Conservation (phyloP, 768 basidiomycete genomes). For the Boletus bicolor region DNA sequence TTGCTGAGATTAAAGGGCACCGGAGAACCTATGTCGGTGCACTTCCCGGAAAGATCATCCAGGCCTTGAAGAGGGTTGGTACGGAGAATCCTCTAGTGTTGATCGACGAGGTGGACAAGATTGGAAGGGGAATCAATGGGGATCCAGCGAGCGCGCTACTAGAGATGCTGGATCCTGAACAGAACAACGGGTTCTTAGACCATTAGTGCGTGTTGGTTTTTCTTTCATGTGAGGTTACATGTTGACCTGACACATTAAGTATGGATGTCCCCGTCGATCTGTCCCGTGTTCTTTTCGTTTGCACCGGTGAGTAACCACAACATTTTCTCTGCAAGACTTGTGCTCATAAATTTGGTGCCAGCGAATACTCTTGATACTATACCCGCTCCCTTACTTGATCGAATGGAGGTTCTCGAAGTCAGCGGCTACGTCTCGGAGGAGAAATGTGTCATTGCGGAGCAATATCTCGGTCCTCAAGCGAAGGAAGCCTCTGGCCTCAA, state of each 20-base stretch:
- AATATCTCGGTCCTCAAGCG: conserved; percentile 90
- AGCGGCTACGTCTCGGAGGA: conserved; percentile 94
- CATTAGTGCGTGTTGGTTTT: conserved; percentile 70
- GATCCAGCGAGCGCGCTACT: conserved; percentile 89
- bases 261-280: conserved; percentile 98
- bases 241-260: conserved; percentile 40
- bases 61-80: conserved; percentile 88
- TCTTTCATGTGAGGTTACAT: neutral
- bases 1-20: conserved; percentile 99
- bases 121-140: conserved; percentile 86
- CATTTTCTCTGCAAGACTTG: neutral
- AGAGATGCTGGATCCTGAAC: conserved; percentile 94
- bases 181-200: conserved; percentile 91
- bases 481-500: conserved; percentile 87
- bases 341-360: conserved; percentile 15
- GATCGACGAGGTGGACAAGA: conserved; percentile 96
- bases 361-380: conserved; percentile 94
- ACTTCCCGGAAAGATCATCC: conserved; percentile 91
- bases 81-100: conserved; percentile 93
- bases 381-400: conserved; percentile 87
- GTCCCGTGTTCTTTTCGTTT: conserved; percentile 94
- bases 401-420: conserved; percentile 96
- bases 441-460: conserved; percentile 82
- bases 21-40: conserved; percentile 95
- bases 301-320: conserved; percentile 54